Evolutionary conservation across 108 stramenopile species (phyloP).

Genomic region (Fragilaria radians): DNA sequence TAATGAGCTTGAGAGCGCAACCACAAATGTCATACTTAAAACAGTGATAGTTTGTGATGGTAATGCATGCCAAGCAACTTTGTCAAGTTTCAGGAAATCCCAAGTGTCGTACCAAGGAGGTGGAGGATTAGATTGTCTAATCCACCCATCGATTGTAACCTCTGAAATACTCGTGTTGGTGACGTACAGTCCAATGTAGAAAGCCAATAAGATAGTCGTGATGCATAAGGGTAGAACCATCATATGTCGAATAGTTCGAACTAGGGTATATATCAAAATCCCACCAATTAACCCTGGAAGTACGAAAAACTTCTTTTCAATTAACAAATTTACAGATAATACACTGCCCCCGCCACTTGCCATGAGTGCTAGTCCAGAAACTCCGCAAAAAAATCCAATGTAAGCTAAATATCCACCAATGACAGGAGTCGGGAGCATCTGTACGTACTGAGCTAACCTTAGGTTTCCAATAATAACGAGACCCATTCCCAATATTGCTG

Average conservation of each 20-base stretch:
- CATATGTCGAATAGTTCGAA: constrained; percentile 68
- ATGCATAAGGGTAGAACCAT: constrained; percentile 81
- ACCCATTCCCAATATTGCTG: constrained; percentile 77
- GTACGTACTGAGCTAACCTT: constrained; percentile 83
- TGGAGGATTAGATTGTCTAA: constrained; percentile 44
- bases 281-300: constrained; percentile 85
- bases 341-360: constrained; percentile 20
- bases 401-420: constrained; percentile 97
- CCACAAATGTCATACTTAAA: constrained; percentile 90
- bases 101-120: constrained; percentile 75
- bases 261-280: constrained; percentile 55
- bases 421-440: constrained; percentile 89
- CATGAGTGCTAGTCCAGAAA: constrained; percentile 86
- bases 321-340: constrained; percentile 32
- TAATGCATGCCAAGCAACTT: constrained; percentile 71
- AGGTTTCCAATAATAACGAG: constrained; percentile 81
- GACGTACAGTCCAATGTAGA: constrained; percentile 62
- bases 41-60: constrained; percentile 55
- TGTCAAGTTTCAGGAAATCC: constrained; percentile 72
- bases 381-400: constrained; percentile 96
- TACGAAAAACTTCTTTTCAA: constrained; percentile 41
- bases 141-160: constrained; percentile 76
- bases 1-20: constrained; percentile 89
- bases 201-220: constrained; percentile 52
- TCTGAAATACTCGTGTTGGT: constrained; percentile 54